Base-by-base conservation (phyloP, 2,329 filamentous ascomycete species). In the Gaeumannomyces tritici region DNA sequence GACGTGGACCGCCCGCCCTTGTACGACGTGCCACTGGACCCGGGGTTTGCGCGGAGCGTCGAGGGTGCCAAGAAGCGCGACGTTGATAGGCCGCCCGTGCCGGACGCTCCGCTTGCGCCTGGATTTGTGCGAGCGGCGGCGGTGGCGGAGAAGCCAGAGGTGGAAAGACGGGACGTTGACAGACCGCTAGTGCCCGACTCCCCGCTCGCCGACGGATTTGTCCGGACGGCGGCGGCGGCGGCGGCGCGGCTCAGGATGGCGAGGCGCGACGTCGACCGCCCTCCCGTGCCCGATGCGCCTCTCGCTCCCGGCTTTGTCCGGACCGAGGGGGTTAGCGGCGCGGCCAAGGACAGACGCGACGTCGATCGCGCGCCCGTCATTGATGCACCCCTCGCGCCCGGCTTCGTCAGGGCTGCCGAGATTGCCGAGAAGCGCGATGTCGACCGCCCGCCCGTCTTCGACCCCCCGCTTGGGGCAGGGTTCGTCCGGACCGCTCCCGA, bases 281-380 rank as follows among this genome's bases (percentile, higher is more conserved):
- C 56, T 3, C 56, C 1, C 59, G 71, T 58, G 61, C 28, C 28
- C 28, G 56, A 35, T 24, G 29, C 56, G 15, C 27, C 56, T 15
- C 21, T 58, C 13, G 56, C 13, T 12, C 26, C 56, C 15, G 28
- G 26, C 13, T 26, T 29, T 29, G 29, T 12, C 27, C 13, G 28
- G 28, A 28, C 11, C 29, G 56, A 21, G 27, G 56, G 13, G 13
- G 26, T 12, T 18, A 15, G 33, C 6, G 33, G 33, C 33, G 13
- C 21, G 24, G 26, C 24, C 15, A 8, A 15, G 11, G 6, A 35
- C 13, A 18, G 13, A 5, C 56, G 56, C 2, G 56, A 58, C 21
- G 56, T 58, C 28, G 56, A n/a, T 29, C 56, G 56, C 6, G 6
- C 56, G 27, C 56, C 1, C 59, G 71, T 58, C 61, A 33, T 33